These are phyloP conservation scores for Trypanosoma platydactyli DNA, from an alignment of 208 protist species.

Conservation along the genomic window DNA sequence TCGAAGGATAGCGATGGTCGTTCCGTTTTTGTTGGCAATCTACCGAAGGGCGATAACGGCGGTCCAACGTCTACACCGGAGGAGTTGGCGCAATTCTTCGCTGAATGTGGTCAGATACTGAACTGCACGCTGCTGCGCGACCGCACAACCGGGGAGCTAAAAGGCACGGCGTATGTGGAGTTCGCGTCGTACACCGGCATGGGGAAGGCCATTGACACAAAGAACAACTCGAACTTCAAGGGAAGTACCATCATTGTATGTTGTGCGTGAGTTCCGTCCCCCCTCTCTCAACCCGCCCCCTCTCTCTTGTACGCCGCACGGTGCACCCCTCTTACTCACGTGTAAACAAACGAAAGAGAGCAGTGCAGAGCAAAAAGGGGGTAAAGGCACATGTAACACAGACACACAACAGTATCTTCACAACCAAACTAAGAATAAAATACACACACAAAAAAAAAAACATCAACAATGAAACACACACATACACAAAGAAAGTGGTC, in stretches of 20 bases:
- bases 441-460: conserved; percentile 12
- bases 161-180: conserved; percentile 87
- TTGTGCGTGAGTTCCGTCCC: conserved; percentile 37
- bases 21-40: conserved; percentile 85
- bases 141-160: conserved; percentile 71
- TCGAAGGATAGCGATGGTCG: conserved; percentile 80
- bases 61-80: conserved; percentile 69
- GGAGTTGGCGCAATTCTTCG: conserved; percentile 81
- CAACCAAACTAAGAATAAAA: conserved; percentile 39
- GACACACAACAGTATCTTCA: background rate
- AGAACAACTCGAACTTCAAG: conserved; percentile 86
- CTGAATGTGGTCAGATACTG: conserved; percentile 73
- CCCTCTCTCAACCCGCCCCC: conserved; percentile 10
- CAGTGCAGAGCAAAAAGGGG: conserved; percentile 24
- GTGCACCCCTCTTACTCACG: conserved; percentile 14
- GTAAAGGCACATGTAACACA: conserved; percentile 22
- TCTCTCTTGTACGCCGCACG: conserved; percentile 22
- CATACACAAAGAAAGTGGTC: conserved; percentile 1
- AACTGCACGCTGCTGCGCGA: conserved; percentile 86
- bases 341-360: conserved; percentile 25
- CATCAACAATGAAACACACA: conserved; percentile 11
- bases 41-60: conserved; percentile 69
- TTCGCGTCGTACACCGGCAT: conserved; percentile 76
- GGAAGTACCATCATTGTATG: conserved; percentile 89
- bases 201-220: conserved; percentile 82